A percentile compares a stretch with the other conserved stretches of the same genome.
Conservation (phyloP, 2,329 filamentous ascomycete species). For the Leptosphaerulina australis region DNA sequence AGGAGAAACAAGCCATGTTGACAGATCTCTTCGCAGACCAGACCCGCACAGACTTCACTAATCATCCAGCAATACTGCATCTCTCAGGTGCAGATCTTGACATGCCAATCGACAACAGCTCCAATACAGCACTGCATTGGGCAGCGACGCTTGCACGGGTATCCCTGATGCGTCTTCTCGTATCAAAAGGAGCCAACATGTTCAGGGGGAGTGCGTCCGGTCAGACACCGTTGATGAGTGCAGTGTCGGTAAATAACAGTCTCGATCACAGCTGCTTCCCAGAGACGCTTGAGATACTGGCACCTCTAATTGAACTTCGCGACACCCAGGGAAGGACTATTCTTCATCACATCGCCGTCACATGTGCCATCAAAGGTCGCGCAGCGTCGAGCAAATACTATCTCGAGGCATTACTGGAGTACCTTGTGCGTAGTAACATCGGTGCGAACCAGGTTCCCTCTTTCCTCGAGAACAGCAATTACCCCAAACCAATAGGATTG, state of each 20-base stretch:
- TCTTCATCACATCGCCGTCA: constrained; percentile 93
- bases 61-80: constrained; percentile 76
- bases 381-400: constrained; percentile 94
- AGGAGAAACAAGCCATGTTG: constrained; percentile 83
- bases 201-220: constrained; percentile 86
- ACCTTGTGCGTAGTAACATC: constrained; percentile 78
- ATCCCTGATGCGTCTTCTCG: constrained; percentile 78
- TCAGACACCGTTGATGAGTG: constrained; percentile 91
- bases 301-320: constrained; percentile 85
- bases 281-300: constrained; percentile 85
- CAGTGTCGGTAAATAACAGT: constrained; percentile 91
- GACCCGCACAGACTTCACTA: constrained; percentile 70
- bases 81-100: constrained; percentile 84
- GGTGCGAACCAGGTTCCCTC: constrained; percentile 40
- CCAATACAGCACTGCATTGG: constrained; percentile 94
- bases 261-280: constrained; percentile 90
- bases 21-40: constrained; percentile 67
- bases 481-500: constrained; percentile 75
- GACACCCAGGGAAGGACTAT: constrained; percentile 91
- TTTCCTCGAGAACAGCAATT: constrained; percentile 59
- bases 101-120: constrained; percentile 86
- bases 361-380: constrained; percentile 91
- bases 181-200: constrained; percentile 84
- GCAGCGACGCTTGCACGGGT: constrained; percentile 90
- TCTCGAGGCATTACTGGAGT: constrained; percentile 90